Evolutionary conservation across 2,329 filamentous ascomycete species (phyloP).

Genomic region (Fusarium denticulatum): DNA sequence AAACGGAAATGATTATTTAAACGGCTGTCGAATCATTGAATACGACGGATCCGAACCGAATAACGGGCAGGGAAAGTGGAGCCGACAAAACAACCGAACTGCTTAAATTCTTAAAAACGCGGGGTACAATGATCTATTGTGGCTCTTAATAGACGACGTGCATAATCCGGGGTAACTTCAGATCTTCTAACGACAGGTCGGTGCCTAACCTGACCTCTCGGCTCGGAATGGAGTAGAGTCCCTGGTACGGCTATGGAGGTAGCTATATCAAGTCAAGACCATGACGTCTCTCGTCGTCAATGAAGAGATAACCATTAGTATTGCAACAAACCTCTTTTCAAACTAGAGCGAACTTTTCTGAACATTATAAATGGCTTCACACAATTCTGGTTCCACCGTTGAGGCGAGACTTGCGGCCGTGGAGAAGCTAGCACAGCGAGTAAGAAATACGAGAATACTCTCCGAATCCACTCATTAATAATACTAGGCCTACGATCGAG

Average conservation of each 20-base stretch:
- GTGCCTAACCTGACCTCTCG: neutral
- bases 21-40: neutral
- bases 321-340: too few species aligned
- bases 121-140: neutral
- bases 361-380: neutral
- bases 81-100: neutral
- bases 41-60: neutral
- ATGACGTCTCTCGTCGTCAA: rapidly evolving
- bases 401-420: neutral
- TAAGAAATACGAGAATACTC: rapidly evolving
- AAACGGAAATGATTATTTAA: neutral
- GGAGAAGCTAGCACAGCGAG: neutral
- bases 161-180: neutral
- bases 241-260: rapidly evolving
- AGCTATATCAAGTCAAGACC: neutral
- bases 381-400: rapidly evolving
- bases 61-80: neutral
- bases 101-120: neutral
- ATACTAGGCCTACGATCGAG: neutral
- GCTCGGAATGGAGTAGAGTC: neutral
- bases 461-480: rapidly evolving
- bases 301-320: rapidly evolving
- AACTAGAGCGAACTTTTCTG: too few species aligned
- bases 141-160: rapidly evolving
- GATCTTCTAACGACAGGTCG: too few species aligned